Evolutionary conservation across 371 early-diverging fungal genomes (phyloP).

Genomic region (Mucor lusitanicus): DNA sequence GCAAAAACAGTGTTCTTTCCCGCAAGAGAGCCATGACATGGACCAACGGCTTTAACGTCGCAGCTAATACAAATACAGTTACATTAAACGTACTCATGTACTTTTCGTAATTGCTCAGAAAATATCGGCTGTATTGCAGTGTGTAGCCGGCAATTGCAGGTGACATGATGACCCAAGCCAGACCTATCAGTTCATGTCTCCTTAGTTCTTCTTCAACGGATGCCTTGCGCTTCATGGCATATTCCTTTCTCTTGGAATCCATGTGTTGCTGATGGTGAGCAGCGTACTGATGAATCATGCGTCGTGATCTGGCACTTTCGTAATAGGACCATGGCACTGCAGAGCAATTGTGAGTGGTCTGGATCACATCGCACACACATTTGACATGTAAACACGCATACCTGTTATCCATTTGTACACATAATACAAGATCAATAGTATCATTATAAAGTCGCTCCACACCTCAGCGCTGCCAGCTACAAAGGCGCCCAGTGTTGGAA

Average conservation of each 20-base stretch:
- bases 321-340: constrained; percentile 73
- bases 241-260: background rate
- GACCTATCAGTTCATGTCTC: constrained; percentile 57
- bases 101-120: constrained; percentile 57
- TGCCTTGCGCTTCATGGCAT: constrained; percentile 8
- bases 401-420: constrained; percentile 73
- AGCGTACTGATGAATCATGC: constrained; percentile 39
- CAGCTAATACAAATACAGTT: constrained; percentile 61
- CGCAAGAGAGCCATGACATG: constrained; percentile 52
- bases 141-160: constrained; percentile 66
- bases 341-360: background rate
- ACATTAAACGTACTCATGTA: constrained; percentile 64
- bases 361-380: background rate
- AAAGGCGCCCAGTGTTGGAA: constrained; percentile 68
- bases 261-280: constrained; percentile 4
- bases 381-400: constrained; percentile 6
- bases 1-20: constrained; percentile 55
- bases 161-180: constrained; percentile 55
- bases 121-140: constrained; percentile 55
- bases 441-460: constrained; percentile 69
- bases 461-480: constrained; percentile 65
- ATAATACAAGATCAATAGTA: constrained; percentile 63
- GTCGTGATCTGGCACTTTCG: constrained; percentile 61
- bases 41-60: constrained; percentile 56
- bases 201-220: constrained; percentile 44